Evolutionary conservation across 2,329 filamentous ascomycete species (phyloP).

Genomic region (Cercospora beticola): DNA sequence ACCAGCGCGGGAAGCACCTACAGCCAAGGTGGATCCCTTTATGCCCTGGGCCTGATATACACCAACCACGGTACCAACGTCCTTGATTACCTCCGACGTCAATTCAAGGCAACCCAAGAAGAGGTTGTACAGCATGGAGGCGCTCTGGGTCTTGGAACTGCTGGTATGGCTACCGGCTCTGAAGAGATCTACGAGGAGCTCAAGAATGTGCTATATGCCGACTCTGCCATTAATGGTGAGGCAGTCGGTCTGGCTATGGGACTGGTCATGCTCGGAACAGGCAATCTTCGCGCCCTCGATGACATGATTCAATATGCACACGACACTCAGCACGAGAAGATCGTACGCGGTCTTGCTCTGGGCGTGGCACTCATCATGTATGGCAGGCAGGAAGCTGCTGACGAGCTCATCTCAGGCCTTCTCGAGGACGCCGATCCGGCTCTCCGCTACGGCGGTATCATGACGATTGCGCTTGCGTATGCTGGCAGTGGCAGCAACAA

Average conservation of each 20-base stretch:
- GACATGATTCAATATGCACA: slow-evolving; percentile 98
- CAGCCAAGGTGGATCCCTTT: slow-evolving; percentile 92
- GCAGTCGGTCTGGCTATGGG: slow-evolving; percentile 95
- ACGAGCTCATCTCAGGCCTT: slow-evolving; percentile 90
- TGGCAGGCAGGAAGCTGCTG: slow-evolving; percentile 87
- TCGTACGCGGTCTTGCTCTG: slow-evolving; percentile 88
- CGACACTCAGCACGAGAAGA: slow-evolving; percentile 98
- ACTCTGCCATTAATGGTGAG: slow-evolving; percentile 95
- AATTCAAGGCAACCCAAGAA: slow-evolving; percentile 74
- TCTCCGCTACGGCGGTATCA: slow-evolving; percentile 92
- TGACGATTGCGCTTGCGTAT: slow-evolving; percentile 97
- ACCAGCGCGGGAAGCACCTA: slow-evolving; percentile 78
- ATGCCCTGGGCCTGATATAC: slow-evolving; percentile 93
- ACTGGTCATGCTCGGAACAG: slow-evolving; percentile 97
- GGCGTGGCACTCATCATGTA: slow-evolving; percentile 99
- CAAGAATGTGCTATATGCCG: slow-evolving; percentile 82
- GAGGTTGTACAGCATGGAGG: slow-evolving; percentile 97
- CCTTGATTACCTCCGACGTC: slow-evolving; percentile 71
- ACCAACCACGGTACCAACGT: slow-evolving; percentile 95
- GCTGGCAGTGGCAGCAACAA: slow-evolving; percentile 98
- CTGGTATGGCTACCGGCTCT: slow-evolving; percentile 94
- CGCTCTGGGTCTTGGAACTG: slow-evolving; percentile 90
- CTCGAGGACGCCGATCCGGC: slow-evolving; percentile 92
- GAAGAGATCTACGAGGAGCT: slow-evolving; percentile 89
- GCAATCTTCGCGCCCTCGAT: slow-evolving; percentile 86